Conservation (phyloP, 2,329 filamentous ascomycete genomes). For the Rhynchosporium secalis region DNA sequence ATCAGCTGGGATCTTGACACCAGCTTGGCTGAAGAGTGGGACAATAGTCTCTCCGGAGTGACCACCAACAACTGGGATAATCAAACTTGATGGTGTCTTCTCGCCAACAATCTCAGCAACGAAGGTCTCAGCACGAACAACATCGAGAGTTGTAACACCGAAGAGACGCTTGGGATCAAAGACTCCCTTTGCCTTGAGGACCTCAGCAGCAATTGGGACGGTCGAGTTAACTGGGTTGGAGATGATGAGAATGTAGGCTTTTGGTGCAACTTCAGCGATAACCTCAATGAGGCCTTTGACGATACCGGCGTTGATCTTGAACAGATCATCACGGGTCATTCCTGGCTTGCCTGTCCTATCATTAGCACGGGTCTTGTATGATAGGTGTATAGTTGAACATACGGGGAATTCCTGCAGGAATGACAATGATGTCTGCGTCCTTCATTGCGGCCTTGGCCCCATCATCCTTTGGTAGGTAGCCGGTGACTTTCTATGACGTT, state of each 20-base stretch:
- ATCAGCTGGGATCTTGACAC: constrained; percentile 78
- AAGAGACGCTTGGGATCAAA: constrained; percentile 97
- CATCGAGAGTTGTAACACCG: constrained; percentile 97
- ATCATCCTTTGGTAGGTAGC: constrained; percentile 83
- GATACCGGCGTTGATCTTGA: constrained; percentile 99
- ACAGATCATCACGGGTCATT: constrained; percentile 98
- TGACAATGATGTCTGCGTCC: constrained; percentile 93
- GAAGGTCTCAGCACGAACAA: constrained; percentile 97
- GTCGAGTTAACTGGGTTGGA: constrained; percentile 99
- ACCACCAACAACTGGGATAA: constrained; percentile 89
- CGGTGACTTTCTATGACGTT: constrained; percentile 69
- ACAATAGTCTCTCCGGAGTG: constrained; percentile 99
- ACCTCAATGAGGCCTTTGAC: constrained; percentile 91
- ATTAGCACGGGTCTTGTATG: constrained; percentile 18
- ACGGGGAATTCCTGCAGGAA: constrained; percentile 98
- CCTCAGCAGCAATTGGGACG: constrained; percentile 94
- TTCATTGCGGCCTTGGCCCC: constrained; percentile 87
- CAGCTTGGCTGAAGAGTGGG: constrained; percentile 89
- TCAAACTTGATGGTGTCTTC: constrained; percentile 78
- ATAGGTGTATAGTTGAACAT: constrained; percentile 42
- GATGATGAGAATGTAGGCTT: constrained; percentile 94
- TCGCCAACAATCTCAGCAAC: constrained; percentile 82
- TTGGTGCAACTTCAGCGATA: constrained; percentile 83
- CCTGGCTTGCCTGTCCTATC: constrained; percentile 82
- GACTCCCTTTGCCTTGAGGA: constrained; percentile 88